Base-by-base conservation (phyloP, 2,329 filamentous ascomycete species). In the Endoconidiophora polonica region DNA sequence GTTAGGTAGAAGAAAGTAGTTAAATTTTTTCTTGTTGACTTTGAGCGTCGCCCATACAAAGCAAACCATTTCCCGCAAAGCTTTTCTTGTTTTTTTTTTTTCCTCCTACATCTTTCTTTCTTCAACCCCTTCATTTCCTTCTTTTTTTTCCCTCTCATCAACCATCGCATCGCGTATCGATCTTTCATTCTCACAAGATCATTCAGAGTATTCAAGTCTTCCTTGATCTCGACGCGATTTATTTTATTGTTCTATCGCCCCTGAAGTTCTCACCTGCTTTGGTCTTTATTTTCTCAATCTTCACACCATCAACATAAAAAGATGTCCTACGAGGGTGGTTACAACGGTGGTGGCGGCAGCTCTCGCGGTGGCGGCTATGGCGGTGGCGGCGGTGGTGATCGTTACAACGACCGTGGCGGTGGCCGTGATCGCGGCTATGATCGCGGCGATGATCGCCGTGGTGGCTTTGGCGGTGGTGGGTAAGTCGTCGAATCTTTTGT, bases 281-380 rank as follows among this genome's bases (percentile, higher is more conserved):
- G 37, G 42, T 48, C 20, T 16, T 20, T 38, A 40, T 38, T 36
- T 29, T 22, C 23, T 26, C 40, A 29, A 33, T 39, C 37, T 43
- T 54, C 41, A 46, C 23, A 3, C 26, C 14, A 22, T 4, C 29
- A 40, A 26, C 23, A 10, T 26, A 33, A 16, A 26, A 46, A n/a
- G 20, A 50, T 72, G 69, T 72, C 70, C 59, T 70, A 66, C 58
- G 61, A 64, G 23, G 63, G 61, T 55, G 60, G 65, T 54, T 59
- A 64, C 54, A 60, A 58, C 48, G 58, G 62, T 48, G 58, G 60
- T 46, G 58, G 59, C 50, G 56, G 59, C 51, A 58, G 58, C 54
- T 54, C 55, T 50, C 50, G 58, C 45, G 59, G 59, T 51, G 60
- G 63, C 49, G 58, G 58, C 45, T 58, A 59, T 50, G 55, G 56